These are phyloP conservation scores for Golubevia pallescens DNA, from an alignment of 1,284 basidiomycete species.

Conservation along the genomic window DNA sequence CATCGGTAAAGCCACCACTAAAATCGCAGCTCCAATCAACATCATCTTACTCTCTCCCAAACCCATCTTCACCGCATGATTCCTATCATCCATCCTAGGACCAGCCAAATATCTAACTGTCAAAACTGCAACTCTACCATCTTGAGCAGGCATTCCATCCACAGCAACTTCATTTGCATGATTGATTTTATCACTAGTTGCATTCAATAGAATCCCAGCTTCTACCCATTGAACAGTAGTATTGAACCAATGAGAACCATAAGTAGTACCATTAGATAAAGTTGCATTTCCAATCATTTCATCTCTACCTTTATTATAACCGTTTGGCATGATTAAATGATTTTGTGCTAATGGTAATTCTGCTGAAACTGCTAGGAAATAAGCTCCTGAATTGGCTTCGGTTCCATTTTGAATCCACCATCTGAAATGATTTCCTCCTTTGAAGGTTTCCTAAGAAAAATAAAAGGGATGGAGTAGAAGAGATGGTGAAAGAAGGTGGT, in stretches of 20 bases:
- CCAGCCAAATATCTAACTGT: no score
- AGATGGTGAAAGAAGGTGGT: no score
- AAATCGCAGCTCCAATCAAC: no score
- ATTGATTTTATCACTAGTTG: constrained; percentile 73
- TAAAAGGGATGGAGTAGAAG: no score
- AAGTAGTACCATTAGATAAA: constrained; percentile 66
- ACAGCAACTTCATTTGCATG: constrained; percentile 68
- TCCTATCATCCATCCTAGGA: no score
- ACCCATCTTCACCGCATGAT: no score
- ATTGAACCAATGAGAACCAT: constrained; percentile 31
- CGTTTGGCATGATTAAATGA: constrained; percentile 40
- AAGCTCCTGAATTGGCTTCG: constrained; percentile 73
- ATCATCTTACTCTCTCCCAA: no score
- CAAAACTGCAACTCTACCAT: constrained; percentile 83
- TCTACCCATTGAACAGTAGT: constrained; percentile 49
- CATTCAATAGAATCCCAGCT: constrained; percentile 55
- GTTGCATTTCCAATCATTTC: constrained; percentile 82
- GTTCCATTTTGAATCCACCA: constrained; percentile 84
- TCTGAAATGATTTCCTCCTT: constrained; percentile 88
- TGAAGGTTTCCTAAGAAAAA: constrained; percentile 72
- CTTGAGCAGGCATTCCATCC: constrained; percentile 73
- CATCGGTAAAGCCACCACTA: no score
- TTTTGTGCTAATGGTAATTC: constrained; percentile 30
- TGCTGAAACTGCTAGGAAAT: constrained; percentile 74
- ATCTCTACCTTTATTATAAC: constrained; percentile 70